These are phyloP conservation scores for Podospora bellae-mahoneyi DNA, from an alignment of 495 filamentous ascomycete species.

Conservation along the genomic window DNA sequence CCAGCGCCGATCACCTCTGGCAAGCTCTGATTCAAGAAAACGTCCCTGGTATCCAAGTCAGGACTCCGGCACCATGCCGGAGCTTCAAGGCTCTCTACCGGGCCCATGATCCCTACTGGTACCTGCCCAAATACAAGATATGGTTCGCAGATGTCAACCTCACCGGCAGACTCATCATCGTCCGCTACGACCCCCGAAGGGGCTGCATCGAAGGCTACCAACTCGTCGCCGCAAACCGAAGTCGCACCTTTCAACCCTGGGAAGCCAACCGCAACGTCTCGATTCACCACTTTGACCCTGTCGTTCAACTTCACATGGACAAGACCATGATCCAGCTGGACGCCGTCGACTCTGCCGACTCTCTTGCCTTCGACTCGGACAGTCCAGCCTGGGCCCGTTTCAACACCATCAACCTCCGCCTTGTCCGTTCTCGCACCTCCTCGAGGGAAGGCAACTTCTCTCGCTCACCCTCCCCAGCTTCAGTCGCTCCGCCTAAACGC, in stretches of 20 bases:
- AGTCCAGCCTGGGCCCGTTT: background rate
- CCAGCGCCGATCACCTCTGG: conserved; percentile 60
- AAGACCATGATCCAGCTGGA: conserved; percentile 63
- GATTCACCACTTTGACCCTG: conserved; percentile 70
- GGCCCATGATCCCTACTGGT: conserved; percentile 78
- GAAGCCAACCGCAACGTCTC: conserved; percentile 52
- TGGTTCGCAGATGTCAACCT: conserved; percentile 79
- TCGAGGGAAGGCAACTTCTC: background rate
- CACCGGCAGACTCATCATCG: conserved; percentile 66
- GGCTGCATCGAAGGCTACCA: conserved; percentile 79
- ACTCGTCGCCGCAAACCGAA: conserved; percentile 60
- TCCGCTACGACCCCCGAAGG: conserved; percentile 65
- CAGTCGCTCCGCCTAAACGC: background rate
- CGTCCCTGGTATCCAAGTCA: conserved; percentile 54
- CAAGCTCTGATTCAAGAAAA: conserved; percentile 58
- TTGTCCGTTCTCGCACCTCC: background rate
- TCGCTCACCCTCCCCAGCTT: background rate
- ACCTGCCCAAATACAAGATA: conserved; percentile 70
- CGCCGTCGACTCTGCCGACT: background rate
- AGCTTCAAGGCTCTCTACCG: conserved; percentile 67
- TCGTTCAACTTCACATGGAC: conserved; percentile 65
- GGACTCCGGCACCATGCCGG: conserved; percentile 52
- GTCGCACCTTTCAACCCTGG: conserved; percentile 57
- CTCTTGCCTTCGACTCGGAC: background rate
- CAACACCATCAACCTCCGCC: background rate